A percentile compares a stretch with the other conserved stretches of the same genome.
phyloP scores from a whole-genome alignment of 2,329 filamentous ascomycete species.

The Calonectria ilicicola region DNA sequence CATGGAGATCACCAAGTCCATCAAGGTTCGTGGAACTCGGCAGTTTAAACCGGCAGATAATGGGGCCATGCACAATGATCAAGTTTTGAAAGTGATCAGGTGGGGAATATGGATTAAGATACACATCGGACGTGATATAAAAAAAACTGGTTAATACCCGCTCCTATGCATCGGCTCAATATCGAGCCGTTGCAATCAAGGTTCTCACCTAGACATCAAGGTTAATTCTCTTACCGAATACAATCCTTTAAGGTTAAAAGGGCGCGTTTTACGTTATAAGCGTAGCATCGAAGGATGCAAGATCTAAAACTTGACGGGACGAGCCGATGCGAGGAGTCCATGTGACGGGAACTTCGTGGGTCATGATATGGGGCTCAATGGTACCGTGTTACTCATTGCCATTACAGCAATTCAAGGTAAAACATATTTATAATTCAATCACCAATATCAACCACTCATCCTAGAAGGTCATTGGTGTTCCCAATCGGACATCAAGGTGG shows the following conservation, averaged over 20 bases:
- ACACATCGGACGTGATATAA: no score
- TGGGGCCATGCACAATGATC: neutral
- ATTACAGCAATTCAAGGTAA: neutral
- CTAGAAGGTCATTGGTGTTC: neutral
- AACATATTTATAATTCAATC: neutral
- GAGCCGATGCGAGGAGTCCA: neutral
- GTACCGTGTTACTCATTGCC: no score
- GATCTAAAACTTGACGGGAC: neutral
- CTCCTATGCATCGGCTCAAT: neutral
- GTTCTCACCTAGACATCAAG: slow-evolving; percentile 3
- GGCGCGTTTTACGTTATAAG: neutral
- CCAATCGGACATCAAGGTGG: neutral
- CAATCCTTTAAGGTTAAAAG: neutral
- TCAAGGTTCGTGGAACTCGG: neutral
- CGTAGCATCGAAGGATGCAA: no score
- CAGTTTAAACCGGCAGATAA: neutral
- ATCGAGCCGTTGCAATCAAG: no score
- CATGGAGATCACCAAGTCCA: neutral
- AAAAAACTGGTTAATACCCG: neutral
- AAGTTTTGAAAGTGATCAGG: no score
- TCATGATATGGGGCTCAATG: neutral
- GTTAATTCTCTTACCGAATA: neutral
- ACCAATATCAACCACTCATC: neutral
- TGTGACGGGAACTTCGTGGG: neutral
- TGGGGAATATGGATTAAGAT: neutral